These are phyloP conservation scores for Salix purpurea DNA, from an alignment of 345 rosid genomes.

Conservation along the genomic window DNA sequence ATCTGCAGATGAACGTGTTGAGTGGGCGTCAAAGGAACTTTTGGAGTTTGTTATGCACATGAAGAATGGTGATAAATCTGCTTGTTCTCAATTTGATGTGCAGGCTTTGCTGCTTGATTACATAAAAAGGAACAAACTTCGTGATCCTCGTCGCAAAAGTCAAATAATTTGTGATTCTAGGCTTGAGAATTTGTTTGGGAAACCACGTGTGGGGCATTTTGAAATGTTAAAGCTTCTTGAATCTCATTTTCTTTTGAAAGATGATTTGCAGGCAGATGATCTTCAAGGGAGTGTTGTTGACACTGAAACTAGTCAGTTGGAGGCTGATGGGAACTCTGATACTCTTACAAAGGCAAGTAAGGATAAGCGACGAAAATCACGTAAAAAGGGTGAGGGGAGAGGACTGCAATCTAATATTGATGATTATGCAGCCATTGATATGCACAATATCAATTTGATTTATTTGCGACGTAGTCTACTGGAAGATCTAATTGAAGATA, in stretches of 20 bases:
- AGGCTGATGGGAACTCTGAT: conserved; percentile 70
- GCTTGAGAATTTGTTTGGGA: conserved; percentile 84
- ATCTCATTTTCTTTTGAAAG: conserved; percentile 75
- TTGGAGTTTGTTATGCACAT: conserved; percentile 88
- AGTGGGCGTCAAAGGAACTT: conserved; percentile 97
- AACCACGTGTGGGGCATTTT: conserved; percentile 94
- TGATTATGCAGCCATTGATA: conserved; percentile 92
- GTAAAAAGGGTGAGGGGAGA: conserved; percentile 67
- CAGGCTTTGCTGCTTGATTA: conserved; percentile 81
- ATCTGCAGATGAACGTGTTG: conserved; percentile 38
- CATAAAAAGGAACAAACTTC: conserved; percentile 83
- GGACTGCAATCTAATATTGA: conserved; percentile 78
- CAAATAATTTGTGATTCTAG: conserved; percentile 89
- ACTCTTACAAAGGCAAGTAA: conserved; percentile 47
- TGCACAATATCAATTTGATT: conserved; percentile 77
- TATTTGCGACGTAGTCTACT: conserved; percentile 82
- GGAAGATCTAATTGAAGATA: conserved; percentile 81
- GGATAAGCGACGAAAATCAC: conserved; percentile 72
- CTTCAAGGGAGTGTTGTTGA: conserved; percentile 62
- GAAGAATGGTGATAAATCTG: conserved; percentile 81
- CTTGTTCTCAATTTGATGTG: conserved; percentile 72
- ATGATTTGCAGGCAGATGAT: conserved; percentile 67
- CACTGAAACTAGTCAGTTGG: conserved; percentile 59
- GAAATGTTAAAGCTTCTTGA: conserved; percentile 99
- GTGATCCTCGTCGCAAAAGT: conserved; percentile 94